These are phyloP conservation scores for Trichophyton mentagrophytes DNA, from an alignment of 2,329 filamentous ascomycete genomes.

Conservation along the genomic window DNA sequence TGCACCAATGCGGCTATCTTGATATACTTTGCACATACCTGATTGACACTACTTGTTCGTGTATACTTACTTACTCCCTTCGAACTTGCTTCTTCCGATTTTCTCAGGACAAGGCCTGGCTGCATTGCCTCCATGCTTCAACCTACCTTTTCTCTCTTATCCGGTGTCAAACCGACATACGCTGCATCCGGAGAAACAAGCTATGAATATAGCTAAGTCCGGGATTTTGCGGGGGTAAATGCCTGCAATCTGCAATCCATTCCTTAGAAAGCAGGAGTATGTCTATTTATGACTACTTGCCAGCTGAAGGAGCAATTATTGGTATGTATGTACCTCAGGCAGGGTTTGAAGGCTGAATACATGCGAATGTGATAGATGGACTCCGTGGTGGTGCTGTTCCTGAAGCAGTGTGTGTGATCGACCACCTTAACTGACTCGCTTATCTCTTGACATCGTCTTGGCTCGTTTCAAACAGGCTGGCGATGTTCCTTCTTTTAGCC, in stretches of 20 bases:
- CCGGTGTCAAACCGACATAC: neutral
- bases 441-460: conserved; percentile 1
- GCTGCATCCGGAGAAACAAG: too few species aligned
- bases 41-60: neutral
- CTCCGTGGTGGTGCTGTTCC: neutral
- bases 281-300: neutral
- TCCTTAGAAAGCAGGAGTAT: neutral
- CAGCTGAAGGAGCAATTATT: neutral
- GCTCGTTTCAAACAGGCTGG: neutral
- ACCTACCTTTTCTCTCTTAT: neutral
- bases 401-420: neutral
- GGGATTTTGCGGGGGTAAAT: neutral
- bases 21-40: neutral
- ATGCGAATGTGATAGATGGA: neutral
- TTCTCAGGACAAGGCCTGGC: neutral
- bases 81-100: neutral
- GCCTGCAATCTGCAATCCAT: neutral
- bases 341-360: neutral
- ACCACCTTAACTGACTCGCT: conserved; percentile 4
- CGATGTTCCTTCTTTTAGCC: neutral
- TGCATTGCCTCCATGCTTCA: neutral
- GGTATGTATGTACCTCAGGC: neutral
- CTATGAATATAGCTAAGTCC: neutral
- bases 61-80: neutral
- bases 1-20: conserved; percentile 3